Base-by-base conservation (phyloP, 139 green algal species). In the Closterium sp. region DNA sequence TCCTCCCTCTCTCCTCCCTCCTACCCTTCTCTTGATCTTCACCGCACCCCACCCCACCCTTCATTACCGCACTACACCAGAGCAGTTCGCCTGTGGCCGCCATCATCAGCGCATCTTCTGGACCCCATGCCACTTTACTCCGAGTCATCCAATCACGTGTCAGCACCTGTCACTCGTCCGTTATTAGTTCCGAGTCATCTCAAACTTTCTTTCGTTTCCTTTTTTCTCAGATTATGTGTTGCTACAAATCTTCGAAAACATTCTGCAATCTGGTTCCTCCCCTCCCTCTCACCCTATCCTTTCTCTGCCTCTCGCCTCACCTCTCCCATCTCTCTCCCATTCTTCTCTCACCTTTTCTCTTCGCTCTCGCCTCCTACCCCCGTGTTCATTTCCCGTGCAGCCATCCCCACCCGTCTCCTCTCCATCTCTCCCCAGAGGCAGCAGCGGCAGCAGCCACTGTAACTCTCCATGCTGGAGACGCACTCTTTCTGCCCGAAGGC, bases 121-220 rank as follows among this genome's bases (percentile, higher is more conserved):
- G 29, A 89, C 30, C 29, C 87, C 24, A 34, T 34, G 29, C 87
- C 87, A 5, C 30, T 89, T 0, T 42, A 89, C 32, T 50, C 31
- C 24, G 87, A 89, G 17, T 34, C 87, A 21, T 89, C 87, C 87
- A 89, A 89, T 28, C 87, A 89, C 87, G 31, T 50, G 87, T 89
- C 24, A 89, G 31, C 28, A 89, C 62, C 17, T 79, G 17, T 79
- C 62, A 79, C 62, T 10, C 1, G 34, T 42, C 34, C 34, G 6
- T 42, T 42, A 4, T 6, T 42, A 50, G 38, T 50, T 50, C 38
- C 13, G 38, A 13, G 38, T 1, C 38, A 42, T 42, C 34, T 42
- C 34, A 42, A 42, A 10, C 34, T 42, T 42, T 6, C 34, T 6
- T n/a, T n/a, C n/a, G 7, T 50, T 50, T 50, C 38, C 13, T 50